phyloP scores from a whole-genome alignment of 495 filamentous ascomycete species.

The Neurospora sp. region DNA sequence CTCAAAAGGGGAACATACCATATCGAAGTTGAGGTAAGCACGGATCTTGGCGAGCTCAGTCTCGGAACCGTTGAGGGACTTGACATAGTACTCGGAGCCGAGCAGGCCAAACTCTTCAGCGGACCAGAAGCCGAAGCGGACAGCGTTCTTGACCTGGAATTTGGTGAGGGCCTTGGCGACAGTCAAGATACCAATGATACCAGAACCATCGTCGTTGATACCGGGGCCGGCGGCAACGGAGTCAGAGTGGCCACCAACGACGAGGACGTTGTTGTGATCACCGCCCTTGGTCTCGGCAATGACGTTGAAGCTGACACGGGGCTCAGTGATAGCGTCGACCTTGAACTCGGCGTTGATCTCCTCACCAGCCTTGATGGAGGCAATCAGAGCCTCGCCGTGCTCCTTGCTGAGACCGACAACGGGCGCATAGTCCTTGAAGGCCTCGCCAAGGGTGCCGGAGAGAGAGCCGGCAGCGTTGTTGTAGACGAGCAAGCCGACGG shows the following conservation, averaged over 20 bases:
- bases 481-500: conserved; percentile 51
- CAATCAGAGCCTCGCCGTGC: conserved; percentile 41
- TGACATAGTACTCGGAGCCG: conserved; percentile 53
- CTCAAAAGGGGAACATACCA: conserved; percentile 24
- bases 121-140: conserved; percentile 62
- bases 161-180: conserved; percentile 50
- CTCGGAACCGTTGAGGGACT: conserved; percentile 25
- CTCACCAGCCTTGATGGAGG: conserved; percentile 26
- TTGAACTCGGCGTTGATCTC: conserved; percentile 10
- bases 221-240: conserved; percentile 54
- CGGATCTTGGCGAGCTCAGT: conserved; percentile 43
- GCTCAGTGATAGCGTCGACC: conserved; percentile 33
- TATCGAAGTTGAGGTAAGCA: conserved; percentile 70
- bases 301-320: conserved; percentile 52
- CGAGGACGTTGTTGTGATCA: conserved; percentile 52
- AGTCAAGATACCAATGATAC: conserved; percentile 52
- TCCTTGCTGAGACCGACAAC: conserved; percentile 43
- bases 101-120: conserved; percentile 58
- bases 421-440: conserved; percentile 38
- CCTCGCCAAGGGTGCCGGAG: conserved; percentile 44
- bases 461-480: conserved; percentile 50
- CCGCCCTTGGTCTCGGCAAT: conserved; percentile 56
- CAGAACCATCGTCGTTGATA: conserved; percentile 44
- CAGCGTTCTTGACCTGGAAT: conserved; percentile 52
- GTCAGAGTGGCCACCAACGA: conserved; percentile 59